Percentiles rank a stretch among this genome's conserved stretches.
Conservation (phyloP, 139 green algal genomes). For the Diplosphaera chodatii region DNA sequence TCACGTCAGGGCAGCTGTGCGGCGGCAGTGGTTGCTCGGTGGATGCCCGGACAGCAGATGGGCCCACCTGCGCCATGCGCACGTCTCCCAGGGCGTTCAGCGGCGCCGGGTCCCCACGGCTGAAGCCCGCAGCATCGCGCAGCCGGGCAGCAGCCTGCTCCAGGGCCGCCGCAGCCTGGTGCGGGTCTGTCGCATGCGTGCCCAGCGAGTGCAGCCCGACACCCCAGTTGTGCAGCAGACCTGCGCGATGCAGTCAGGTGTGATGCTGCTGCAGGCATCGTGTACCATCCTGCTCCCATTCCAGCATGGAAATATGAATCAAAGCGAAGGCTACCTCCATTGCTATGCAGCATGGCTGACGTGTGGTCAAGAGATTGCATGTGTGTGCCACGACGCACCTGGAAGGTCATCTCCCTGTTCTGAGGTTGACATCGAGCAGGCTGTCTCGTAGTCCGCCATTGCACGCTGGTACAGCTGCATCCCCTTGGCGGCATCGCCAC, state of each 20-base stretch:
- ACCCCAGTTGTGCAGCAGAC: conserved; percentile 77
- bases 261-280: too few species aligned
- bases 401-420: conserved; percentile 46
- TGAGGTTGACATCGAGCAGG: conserved; percentile 23
- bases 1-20: too few species aligned
- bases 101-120: conserved; percentile 41
- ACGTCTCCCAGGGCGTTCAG: conserved; percentile 59
- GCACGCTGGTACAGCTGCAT: conserved; percentile 5
- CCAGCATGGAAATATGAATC: too few species aligned
- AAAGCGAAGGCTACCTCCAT: too few species aligned
- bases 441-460: conserved; percentile 22
- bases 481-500: not conserved
- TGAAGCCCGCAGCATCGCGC: conserved; percentile 32
- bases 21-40: too few species aligned
- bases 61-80: conserved; percentile 28
- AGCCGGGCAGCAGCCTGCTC: conserved; percentile 46
- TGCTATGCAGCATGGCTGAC: too few species aligned
- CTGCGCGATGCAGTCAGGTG: conserved; percentile 30
- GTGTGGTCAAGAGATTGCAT: too few species aligned
- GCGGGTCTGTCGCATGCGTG: conserved; percentile 8
- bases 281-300: too few species aligned
- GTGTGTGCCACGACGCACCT: too few species aligned
- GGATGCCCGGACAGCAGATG: too few species aligned
- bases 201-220: conserved; percentile 40
- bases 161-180: conserved; percentile 30